Base-by-base conservation (phyloP, 768 basidiomycete genomes). In the Lyophyllum shimeji region DNA sequence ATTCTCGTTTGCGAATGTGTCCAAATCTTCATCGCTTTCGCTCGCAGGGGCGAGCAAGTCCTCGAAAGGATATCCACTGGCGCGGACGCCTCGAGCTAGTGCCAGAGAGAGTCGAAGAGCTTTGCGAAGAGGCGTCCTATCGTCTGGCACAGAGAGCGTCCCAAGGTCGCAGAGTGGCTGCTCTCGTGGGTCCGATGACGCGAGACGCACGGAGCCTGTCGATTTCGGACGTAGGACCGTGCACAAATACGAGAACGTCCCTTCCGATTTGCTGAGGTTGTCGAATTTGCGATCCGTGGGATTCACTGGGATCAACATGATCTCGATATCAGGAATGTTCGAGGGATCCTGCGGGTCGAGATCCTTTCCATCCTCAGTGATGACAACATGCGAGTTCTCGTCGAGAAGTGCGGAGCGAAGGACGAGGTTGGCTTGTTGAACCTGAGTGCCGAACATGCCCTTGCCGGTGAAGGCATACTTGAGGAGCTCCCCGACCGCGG, bases 241-340 rank as follows among this genome's bases (percentile, higher is more conserved):
- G 15, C 43, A 52, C 20, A 71, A 45, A 34, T 61, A 60, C 2
- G 64, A 63, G 49, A 72, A 63, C 1, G 55, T 55, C 13, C 72
- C 72, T 5, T 60, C 40, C 5, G 64, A 55, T 23, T 57, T 58
- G 17, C 56, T 49, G 11, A 63, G 39, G 12, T 53, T 51, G 51
- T 65, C 56, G 18, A 55, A 54, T 31, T 34, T 37, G 37, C 59
- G 56, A 37, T 50, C 49, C 23, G 55, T 49, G 33, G 52, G 37
- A 23, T 57, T 55, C 9, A 63, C 58, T n/a, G 64, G 56, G 7
- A 60, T 52, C 9, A 52, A 59, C 67, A 73, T 72, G 42, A 77
- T 68, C 55, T 77, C 76, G 50, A 77, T 65, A 57, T 79, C 76
- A 1, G 77, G 74, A 15, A 71, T 52, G 23, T 65, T 67, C n/a